Evolutionary conservation across 176 grass and related monocot genomes (phyloP).

Genomic region (Raddia distichophylla): DNA sequence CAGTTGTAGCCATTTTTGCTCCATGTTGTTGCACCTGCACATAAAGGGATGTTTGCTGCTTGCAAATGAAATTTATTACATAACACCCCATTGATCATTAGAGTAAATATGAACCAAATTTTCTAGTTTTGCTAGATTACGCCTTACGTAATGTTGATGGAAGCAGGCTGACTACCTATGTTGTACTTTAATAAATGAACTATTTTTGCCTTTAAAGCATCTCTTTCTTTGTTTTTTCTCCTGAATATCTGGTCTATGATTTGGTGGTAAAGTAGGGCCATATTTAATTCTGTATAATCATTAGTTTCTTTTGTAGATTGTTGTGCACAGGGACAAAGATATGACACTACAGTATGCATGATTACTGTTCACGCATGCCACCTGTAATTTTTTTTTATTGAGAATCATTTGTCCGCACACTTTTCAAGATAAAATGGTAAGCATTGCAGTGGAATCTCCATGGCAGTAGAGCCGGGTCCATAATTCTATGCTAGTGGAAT

Average conservation of each 20-base stretch:
- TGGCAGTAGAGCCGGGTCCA: not conserved
- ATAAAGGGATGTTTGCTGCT: constrained; percentile 19
- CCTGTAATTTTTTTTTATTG: too few relatives aligned
- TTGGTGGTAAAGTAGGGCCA: not conserved
- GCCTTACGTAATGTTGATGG: not conserved
- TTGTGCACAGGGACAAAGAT: too few relatives aligned
- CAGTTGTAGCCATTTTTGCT: not conserved
- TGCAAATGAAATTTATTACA: not conserved
- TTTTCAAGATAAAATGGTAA: not conserved
- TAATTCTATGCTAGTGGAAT: not conserved
- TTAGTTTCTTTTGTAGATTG: not conserved
- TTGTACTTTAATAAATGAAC: constrained; percentile 1
- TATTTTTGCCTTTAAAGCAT: not conserved
- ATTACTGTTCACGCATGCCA: too few relatives aligned
- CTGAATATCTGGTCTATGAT: constrained; percentile 10
- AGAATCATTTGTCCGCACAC: too few relatives aligned
- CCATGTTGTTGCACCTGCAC: not conserved
- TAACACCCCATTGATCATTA: not conserved
- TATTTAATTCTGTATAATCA: constrained; percentile 3
- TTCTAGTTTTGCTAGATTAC: not conserved
- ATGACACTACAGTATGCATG: too few relatives aligned
- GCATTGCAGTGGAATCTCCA: not conserved
- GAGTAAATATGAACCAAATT: not conserved
- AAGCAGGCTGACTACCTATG: not conserved
- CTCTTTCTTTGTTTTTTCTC: not conserved